Conservation (phyloP, 2,329 filamentous ascomycete genomes). For the Claviceps humidiphila region DNA sequence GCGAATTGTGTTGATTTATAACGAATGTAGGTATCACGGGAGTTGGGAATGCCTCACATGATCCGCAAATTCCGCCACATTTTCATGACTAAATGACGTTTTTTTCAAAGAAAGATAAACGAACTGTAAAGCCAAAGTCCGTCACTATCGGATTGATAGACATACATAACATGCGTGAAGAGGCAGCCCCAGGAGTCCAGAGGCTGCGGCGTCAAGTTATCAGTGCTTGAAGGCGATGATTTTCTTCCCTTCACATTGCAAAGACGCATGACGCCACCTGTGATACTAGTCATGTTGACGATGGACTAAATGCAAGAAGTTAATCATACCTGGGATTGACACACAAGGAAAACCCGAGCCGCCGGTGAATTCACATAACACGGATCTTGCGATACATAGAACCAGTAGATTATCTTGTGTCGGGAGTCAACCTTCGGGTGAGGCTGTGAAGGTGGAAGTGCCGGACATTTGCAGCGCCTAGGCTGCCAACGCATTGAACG, state of each 20-base stretch:
- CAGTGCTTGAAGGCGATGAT: not conserved
- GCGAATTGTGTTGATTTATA: slow-evolving; percentile 10
- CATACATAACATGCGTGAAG: not conserved
- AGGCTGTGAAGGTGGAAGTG: too few species aligned
- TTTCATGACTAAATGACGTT: not conserved
- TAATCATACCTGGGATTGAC: too few species aligned
- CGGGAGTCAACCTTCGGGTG: too few species aligned
- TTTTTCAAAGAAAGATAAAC: not conserved
- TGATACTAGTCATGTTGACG: not conserved
- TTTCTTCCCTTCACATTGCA: not conserved
- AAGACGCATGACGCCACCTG: not conserved
- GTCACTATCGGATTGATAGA: not conserved
- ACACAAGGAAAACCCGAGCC: too few species aligned
- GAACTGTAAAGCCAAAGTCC: too few species aligned
- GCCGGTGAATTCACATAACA: too few species aligned
- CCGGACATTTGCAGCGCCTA: too few species aligned
- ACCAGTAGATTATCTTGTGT: too few species aligned
- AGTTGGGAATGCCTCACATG: not conserved
- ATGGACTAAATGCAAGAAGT: not conserved
- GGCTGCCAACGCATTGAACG: too few species aligned
- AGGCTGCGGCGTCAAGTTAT: not conserved
- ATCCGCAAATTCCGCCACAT: not conserved
- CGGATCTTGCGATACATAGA: too few species aligned
- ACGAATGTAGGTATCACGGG: not conserved
- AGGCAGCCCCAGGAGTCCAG: too few species aligned